Conservation (phyloP, 768 basidiomycete species). For the Agrocybe pediades region DNA sequence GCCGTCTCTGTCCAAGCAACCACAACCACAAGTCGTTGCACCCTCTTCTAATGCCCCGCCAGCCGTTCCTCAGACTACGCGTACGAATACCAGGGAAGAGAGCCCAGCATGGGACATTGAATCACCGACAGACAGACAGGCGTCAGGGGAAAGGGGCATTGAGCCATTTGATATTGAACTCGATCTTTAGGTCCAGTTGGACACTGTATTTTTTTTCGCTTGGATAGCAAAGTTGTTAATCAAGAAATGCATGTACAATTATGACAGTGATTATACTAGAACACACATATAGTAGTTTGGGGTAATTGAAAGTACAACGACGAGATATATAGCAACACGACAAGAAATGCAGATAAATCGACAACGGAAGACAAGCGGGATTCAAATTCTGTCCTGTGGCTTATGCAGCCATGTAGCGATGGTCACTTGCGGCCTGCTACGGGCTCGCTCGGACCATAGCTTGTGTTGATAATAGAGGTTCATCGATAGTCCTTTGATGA, state of each 20-base stretch:
- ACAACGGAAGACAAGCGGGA: neutral
- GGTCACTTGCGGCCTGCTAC: conserved; percentile 14
- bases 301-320: conserved; percentile 1
- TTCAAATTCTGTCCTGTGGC: conserved; percentile 7
- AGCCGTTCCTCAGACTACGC: too few species aligned
- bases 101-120: conserved; percentile 81
- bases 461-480: conserved; percentile 64
- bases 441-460: conserved; percentile 21
- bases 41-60: neutral
- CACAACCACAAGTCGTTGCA: neutral
- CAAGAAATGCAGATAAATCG: too few species aligned
- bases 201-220: neutral
- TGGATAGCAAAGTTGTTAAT: neutral
- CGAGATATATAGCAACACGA: too few species aligned
- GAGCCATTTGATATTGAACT: conserved; percentile 46
- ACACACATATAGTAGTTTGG: neutral
- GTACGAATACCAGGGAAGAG: too few species aligned
- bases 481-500: conserved; percentile 63
- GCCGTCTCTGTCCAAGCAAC: conserved; percentile 8
- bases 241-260: neutral
- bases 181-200: conserved; percentile 29
- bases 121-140: conserved; percentile 23
- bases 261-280: neutral
- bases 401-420: conserved; percentile 25
- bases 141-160: neutral